A percentile compares a stretch with the other conserved stretches of the same genome.
Evolutionary conservation across 1,139 yeast genomes (phyloP).

Genomic region (Candida sp.): DNA sequence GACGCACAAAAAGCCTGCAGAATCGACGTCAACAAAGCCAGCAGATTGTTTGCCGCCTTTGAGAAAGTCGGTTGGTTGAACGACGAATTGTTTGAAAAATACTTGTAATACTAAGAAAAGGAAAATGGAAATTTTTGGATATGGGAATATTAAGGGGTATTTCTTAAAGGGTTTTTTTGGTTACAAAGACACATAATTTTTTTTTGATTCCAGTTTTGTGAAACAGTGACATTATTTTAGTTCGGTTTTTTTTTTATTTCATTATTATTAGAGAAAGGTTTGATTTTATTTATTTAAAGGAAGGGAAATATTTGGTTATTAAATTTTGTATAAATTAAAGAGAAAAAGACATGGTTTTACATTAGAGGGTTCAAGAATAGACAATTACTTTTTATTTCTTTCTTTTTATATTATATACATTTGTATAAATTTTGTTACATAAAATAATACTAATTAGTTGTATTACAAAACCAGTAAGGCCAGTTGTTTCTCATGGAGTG

Average conservation of each 20-base stretch:
- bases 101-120: slow-evolving; percentile 15
- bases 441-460: neutral
- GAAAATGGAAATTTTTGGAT: neutral
- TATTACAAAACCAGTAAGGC: neutral
- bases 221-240: neutral
- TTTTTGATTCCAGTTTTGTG: neutral
- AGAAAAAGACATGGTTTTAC: neutral
- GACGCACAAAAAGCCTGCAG: slow-evolving; percentile 98
- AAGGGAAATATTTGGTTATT: slow-evolving; percentile 4
- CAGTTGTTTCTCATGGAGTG: neutral
- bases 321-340: slow-evolving; percentile 3
- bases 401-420: neutral
- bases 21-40: slow-evolving; percentile 96
- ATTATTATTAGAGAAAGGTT: slow-evolving; percentile 1
- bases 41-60: slow-evolving; percentile 88
- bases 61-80: slow-evolving; percentile 97
- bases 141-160: neutral
- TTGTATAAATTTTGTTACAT: neutral
- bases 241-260: neutral
- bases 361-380: slow-evolving; percentile 5
- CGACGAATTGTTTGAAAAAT: slow-evolving; percentile 70
- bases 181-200: neutral
- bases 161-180: neutral
- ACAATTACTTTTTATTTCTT: slow-evolving; percentile 2
- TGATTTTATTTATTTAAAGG: neutral